phyloP scores from a whole-genome alignment of 2,329 filamentous ascomycete genomes.

The Aureobasidium pullulans region DNA sequence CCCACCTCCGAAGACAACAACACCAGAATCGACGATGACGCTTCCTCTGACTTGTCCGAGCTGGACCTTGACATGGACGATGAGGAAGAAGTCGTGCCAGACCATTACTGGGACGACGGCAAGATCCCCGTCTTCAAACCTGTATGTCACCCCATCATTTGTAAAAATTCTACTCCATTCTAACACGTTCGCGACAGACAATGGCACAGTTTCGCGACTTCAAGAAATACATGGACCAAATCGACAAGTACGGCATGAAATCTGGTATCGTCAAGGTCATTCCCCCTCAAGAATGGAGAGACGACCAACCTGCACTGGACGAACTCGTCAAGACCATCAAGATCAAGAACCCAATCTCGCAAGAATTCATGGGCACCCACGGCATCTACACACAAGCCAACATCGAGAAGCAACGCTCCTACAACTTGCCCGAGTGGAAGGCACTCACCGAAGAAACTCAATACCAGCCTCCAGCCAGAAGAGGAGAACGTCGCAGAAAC shows the following conservation, averaged over 20 bases:
- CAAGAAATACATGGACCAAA: conserved; percentile 79
- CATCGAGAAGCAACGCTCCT: conserved; percentile 89
- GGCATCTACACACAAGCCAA: conserved; percentile 97
- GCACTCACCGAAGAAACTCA: conserved; percentile 88
- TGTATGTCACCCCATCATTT: conserved; percentile 38
- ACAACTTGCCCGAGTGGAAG: conserved; percentile 95
- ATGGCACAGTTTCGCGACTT: conserved; percentile 96
- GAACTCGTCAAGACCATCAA: conserved; percentile 84
- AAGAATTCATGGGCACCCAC: conserved; percentile 93
- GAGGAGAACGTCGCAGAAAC: conserved; percentile 68
- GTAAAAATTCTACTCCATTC: too few relatives aligned
- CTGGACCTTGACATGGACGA: conserved; percentile 53
- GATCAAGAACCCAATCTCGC: conserved; percentile 94
- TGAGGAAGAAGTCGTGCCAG: conserved; percentile 71
- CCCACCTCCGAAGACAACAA: conserved; percentile 46
- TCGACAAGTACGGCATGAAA: conserved; percentile 94
- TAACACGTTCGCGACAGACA: conserved; percentile 41
- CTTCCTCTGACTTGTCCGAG: conserved; percentile 41
- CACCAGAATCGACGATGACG: conserved; percentile 35
- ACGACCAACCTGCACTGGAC: conserved; percentile 68
- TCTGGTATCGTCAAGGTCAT: conserved; percentile 95
- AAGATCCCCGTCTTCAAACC: conserved; percentile 91
- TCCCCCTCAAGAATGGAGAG: conserved; percentile 81
- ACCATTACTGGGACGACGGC: conserved; percentile 76
- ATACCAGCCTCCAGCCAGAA: conserved; percentile 85